Conservation (phyloP, 768 basidiomycete species). For the Lanmaoa pseudosensibilis region DNA sequence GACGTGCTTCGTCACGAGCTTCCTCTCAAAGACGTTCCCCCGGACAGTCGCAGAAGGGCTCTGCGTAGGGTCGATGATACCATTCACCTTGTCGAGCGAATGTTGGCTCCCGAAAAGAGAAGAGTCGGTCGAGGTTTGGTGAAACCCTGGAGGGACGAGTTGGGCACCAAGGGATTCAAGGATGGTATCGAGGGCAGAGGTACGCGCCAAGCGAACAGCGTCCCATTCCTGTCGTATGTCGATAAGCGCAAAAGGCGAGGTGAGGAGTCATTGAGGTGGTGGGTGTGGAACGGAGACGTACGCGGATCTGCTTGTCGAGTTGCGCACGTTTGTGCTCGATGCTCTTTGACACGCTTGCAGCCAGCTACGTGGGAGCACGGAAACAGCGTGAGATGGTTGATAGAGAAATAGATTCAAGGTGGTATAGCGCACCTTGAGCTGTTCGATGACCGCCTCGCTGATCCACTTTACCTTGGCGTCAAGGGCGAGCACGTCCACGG, state of each 20-base stretch:
- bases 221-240: slow-evolving; percentile 65
- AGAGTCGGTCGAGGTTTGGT: slow-evolving; percentile 61
- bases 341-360: slow-evolving; percentile 67
- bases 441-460: slow-evolving; percentile 69
- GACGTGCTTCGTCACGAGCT: slow-evolving; percentile 19
- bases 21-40: slow-evolving; percentile 20
- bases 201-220: slow-evolving; percentile 53
- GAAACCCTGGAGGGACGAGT: slow-evolving; percentile 75
- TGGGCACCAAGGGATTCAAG: slow-evolving; percentile 74
- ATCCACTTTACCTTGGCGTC: slow-evolving; percentile 84
- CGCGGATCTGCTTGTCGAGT: slow-evolving; percentile 62
- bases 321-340: slow-evolving; percentile 70
- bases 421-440: slow-evolving; percentile 58
- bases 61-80: slow-evolving; percentile 40
- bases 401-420: too few species aligned
- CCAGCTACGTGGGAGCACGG: slow-evolving; percentile 51
- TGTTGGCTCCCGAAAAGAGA: slow-evolving; percentile 82
- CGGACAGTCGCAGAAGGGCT: slow-evolving; percentile 35
- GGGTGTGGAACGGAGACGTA: slow-evolving; percentile 29
- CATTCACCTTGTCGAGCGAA: slow-evolving; percentile 43
- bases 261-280: neutral
- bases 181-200: slow-evolving; percentile 62
- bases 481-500: slow-evolving; percentile 70
- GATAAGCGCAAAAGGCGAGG: neutral
- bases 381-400: neutral